These are phyloP conservation scores for Penicillium fimorum DNA, from an alignment of 495 filamentous ascomycete genomes.

Conservation along the genomic window DNA sequence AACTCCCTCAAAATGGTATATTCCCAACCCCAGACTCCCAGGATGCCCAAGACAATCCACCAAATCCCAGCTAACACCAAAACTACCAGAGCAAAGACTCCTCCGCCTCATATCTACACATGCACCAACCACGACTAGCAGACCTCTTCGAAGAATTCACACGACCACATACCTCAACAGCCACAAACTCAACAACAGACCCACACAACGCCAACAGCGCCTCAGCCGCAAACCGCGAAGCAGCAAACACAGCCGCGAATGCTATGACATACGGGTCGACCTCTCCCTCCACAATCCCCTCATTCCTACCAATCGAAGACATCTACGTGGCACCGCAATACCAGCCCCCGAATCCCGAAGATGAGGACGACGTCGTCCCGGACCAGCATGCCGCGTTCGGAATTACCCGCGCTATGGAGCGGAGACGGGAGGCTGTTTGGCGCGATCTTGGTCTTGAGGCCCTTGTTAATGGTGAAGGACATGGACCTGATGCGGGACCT, in stretches of 20 bases:
- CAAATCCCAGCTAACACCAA: neutral
- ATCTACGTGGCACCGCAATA: slow-evolving; percentile 88
- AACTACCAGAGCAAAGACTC: slow-evolving; percentile 81
- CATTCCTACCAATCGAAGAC: slow-evolving; percentile 57
- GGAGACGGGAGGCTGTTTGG: slow-evolving; percentile 70
- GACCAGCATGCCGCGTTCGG: slow-evolving; percentile 98
- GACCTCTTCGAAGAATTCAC: slow-evolving; percentile 90
- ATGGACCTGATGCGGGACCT: slow-evolving; percentile 47
- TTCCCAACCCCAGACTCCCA: neutral
- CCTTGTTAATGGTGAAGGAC: slow-evolving; percentile 53
- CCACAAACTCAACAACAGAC: slow-evolving; percentile 21
- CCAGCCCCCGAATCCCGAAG: slow-evolving; percentile 92
- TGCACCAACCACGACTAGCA: slow-evolving; percentile 72
- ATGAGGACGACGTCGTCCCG: slow-evolving; percentile 96
- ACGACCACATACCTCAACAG: slow-evolving; percentile 38
- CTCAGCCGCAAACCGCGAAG: slow-evolving; percentile 19
- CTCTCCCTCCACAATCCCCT: slow-evolving; percentile 37
- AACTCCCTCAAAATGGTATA: slow-evolving; percentile 23
- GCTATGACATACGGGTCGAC: slow-evolving; percentile 38
- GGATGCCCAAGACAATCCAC: neutral
- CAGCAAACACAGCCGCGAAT: slow-evolving; percentile 17
- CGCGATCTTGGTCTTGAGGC: slow-evolving; percentile 77
- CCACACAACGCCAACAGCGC: slow-evolving; percentile 24
- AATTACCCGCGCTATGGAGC: slow-evolving; percentile 75
- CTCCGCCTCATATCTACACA: slow-evolving; percentile 82